phyloP scores from a whole-genome alignment of 805 yeast genomes.

The Yarrowia yakushimensis region DNA sequence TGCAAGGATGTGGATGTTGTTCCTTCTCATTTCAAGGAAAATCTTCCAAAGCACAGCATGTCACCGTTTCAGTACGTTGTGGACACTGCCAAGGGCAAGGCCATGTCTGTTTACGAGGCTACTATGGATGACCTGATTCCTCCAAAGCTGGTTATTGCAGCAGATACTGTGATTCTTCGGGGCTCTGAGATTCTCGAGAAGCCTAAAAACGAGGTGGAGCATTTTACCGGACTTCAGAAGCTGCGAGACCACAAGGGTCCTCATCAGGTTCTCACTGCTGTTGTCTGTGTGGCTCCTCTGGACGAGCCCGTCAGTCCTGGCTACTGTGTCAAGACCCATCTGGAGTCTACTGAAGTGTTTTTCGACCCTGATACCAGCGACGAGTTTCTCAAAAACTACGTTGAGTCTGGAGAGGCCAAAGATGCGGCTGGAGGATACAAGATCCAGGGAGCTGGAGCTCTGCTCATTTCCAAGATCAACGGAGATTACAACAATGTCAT shows the following conservation, averaged over 20 bases:
- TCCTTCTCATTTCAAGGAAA: constrained; percentile 72
- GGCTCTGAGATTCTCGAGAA: constrained; percentile 69
- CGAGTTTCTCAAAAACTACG: constrained; percentile 59
- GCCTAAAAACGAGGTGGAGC: constrained; percentile 53
- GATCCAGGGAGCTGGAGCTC: constrained; percentile 69
- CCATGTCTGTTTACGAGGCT: constrained; percentile 54
- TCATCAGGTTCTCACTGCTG: constrained; percentile 54
- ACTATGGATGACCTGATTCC: constrained; percentile 38
- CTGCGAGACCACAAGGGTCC: constrained; percentile 47
- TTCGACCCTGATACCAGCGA: constrained; percentile 46
- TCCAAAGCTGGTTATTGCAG: constrained; percentile 46
- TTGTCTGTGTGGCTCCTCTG: constrained; percentile 46
- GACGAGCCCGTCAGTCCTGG: constrained; percentile 44
- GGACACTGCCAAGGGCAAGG: constrained; percentile 67
- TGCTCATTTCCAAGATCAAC: constrained; percentile 55
- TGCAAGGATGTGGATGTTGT: constrained; percentile 41
- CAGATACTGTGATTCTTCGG: constrained; percentile 74
- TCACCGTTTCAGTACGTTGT: constrained; percentile 61
- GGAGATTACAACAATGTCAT: constrained; percentile 89
- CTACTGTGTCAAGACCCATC: constrained; percentile 40
- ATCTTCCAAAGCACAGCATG: constrained; percentile 53
- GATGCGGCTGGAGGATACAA: constrained; percentile 92
- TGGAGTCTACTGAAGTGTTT: constrained; percentile 44
- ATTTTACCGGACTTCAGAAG: constrained; percentile 51
- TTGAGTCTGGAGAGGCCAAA: constrained; percentile 66